phyloP scores from a whole-genome alignment of 768 basidiomycete species.

The Collybia nuda region DNA sequence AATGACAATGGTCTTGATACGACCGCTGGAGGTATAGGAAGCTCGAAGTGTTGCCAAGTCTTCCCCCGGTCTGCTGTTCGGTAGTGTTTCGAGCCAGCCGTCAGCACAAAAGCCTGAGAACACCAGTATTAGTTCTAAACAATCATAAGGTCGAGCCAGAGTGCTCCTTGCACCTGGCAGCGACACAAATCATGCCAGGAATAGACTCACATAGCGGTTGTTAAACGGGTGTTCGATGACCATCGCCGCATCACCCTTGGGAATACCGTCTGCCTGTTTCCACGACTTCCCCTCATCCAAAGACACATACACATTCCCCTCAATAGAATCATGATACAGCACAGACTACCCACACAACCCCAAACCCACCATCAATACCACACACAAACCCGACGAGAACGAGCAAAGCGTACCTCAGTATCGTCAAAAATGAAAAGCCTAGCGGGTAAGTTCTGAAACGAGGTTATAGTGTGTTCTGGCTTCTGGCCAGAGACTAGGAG shows the following conservation, averaged over 20 bases:
- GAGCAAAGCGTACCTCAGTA: conserved; percentile 61
- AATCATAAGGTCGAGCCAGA: too few relatives aligned
- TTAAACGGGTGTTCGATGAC: conserved; percentile 89
- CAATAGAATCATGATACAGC: conserved; percentile 78
- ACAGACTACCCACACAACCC: conserved; percentile 47
- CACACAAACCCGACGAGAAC: too few relatives aligned
- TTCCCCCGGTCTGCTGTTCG: conserved; percentile 85
- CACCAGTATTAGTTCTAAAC: not conserved
- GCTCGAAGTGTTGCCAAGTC: conserved; percentile 81
- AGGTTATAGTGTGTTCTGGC: conserved; percentile 46
- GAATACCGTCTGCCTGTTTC: conserved; percentile 50
- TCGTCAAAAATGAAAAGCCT: conserved; percentile 93
- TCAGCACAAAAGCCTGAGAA: conserved; percentile 82
- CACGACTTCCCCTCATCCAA: conserved; percentile 83
- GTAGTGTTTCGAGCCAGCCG: conserved; percentile 75
- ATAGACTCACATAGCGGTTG: conserved; percentile 59
- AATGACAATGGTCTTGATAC: conserved; percentile 76
- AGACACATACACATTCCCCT: conserved; percentile 74
- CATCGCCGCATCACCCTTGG: conserved; percentile 57
- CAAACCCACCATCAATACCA: too few relatives aligned
- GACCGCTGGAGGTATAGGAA: conserved; percentile 59
- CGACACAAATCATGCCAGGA: not conserved
- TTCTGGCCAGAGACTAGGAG: conserved; percentile 31
- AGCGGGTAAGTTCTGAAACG: conserved; percentile 73
- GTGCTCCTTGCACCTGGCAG: too few relatives aligned